Conservation (phyloP, 208 protist genomes). For the Acanthamoeba rhysodes region DNA sequence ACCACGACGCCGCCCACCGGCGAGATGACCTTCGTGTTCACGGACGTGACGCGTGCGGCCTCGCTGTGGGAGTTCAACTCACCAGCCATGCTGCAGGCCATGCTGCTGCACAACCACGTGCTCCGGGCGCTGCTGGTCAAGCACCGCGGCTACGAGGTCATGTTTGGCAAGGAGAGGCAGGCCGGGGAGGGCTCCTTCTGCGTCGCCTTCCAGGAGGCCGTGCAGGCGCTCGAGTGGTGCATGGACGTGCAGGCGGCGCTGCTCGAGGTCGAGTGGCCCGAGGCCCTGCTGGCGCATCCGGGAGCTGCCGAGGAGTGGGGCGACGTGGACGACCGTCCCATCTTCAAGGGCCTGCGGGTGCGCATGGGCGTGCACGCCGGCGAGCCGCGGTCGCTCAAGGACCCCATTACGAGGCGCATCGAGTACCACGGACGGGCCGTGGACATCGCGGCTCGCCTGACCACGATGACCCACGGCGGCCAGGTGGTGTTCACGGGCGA, state of each 20-base stretch:
- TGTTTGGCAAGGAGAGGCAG: not conserved
- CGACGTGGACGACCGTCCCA: not conserved
- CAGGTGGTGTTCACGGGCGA: not conserved
- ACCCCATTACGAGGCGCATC: not conserved
- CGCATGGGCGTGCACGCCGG: conserved; percentile 5
- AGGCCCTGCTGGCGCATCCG: conserved; percentile 31
- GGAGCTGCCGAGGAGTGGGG: conserved; percentile 56
- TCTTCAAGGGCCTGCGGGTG: conserved; percentile 48
- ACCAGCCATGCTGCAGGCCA: not conserved
- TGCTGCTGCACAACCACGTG: not conserved
- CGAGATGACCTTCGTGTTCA: not conserved
- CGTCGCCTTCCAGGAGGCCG: not conserved
- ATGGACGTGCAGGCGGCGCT: not conserved
- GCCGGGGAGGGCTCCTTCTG: conserved; percentile 50
- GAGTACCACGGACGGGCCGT: not conserved
- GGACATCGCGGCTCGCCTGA: not conserved
- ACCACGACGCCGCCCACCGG: not conserved
- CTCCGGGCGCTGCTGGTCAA: not conserved
- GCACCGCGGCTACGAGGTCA: conserved; percentile 2
- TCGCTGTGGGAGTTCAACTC: conserved; percentile 23
- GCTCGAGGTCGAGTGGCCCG: conserved; percentile 16
- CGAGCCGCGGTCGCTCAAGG: not conserved
- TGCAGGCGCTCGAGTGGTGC: conserved; percentile 2
- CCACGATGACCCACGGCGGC: conserved; percentile 11
- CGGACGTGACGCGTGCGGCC: not conserved